Percentiles rank a stretch among this genome's conserved stretches.
phyloP scores from a whole-genome alignment of 148 eudicot genomes.

The Rhododendron henanense region DNA sequence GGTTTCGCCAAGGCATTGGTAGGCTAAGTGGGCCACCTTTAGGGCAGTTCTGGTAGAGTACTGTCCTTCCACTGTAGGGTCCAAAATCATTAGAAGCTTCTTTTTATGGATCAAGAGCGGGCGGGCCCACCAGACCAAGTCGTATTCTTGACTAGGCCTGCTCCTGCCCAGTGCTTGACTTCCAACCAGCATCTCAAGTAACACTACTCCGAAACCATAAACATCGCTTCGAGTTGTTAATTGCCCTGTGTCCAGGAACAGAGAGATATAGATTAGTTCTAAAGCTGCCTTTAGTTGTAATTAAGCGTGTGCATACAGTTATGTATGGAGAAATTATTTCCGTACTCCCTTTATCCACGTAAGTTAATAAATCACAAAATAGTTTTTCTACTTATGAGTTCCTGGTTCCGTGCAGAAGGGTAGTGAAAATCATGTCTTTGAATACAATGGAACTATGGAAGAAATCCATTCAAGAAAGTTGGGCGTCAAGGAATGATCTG shows the following conservation, averaged over 20 bases:
- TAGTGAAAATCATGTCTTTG: not conserved
- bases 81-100: slow-evolving; percentile 58
- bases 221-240: slow-evolving; percentile 80
- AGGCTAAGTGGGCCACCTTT: slow-evolving; percentile 68
- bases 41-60: slow-evolving; percentile 50
- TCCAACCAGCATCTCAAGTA: slow-evolving; percentile 83
- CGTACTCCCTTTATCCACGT: not conserved
- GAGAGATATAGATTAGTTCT: not conserved
- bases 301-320: not conserved
- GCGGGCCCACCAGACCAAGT: too few species aligned
- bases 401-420: not conserved
- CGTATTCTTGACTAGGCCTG: slow-evolving; percentile 15
- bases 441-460: not conserved
- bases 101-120: slow-evolving; percentile 47
- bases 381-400: not conserved
- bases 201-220: slow-evolving; percentile 80
- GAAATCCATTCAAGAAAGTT: not conserved
- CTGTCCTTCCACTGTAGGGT: slow-evolving; percentile 74
- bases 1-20: slow-evolving; percentile 77
- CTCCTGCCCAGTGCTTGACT: slow-evolving; percentile 67
- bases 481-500: not conserved
- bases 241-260: slow-evolving; percentile 55
- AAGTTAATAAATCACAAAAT: not conserved
- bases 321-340: not conserved
- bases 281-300: not conserved